Evolutionary conservation across 1,139 yeast genomes (phyloP), one percentile per base, ranked within the genome.

Genomic region (Magnusiomyces clavatus): DNA sequence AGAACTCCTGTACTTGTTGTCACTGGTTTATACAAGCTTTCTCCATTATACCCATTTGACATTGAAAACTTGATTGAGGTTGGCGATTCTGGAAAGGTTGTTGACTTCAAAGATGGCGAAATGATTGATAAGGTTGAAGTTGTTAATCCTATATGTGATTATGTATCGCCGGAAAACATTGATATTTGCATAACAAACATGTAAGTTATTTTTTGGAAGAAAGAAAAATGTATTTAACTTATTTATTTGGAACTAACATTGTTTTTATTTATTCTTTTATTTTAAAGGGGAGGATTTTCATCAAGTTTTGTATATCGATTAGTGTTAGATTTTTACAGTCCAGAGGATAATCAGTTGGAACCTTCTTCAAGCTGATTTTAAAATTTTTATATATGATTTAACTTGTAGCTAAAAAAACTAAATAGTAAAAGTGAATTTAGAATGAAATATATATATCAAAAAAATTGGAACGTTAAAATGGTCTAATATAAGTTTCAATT

Each of bases 261-360:
- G n/a, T n/a, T n/a, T 43, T 34, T 49, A 50, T 19, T 8, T 41
- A 2, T 34, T 35, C 11, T 12, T 14, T 34, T 29, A 14, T 51
- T 57, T 58, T 31, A 6, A 58, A 72, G 74, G 56, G 98, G 98
- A 47, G 97, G 97, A 34, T 90, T 86, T 67, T 87, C 97, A 29
- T 98, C 98, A 48, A 88, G 95, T 59, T 94, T 92, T 70, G 85
- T 92, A 51, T 94, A 94, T 70, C 83, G 98, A 71, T 85, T 92
- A 56, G 96, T 92, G 43, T 79, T 90, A 73, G 99, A 94, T 69
- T 89, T 90, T 69, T 94, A 94, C 71, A 84, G 84, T 67, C 81
- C 83, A 49, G 90, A 86, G 62, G 97, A 90, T 69, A 86, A 80
- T 55, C 77, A 51, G 40, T 49, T 61, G 35, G 47, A 43, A n/a